Base-by-base conservation (phyloP, 129 eudicot species). In the Artemisia argyi region DNA sequence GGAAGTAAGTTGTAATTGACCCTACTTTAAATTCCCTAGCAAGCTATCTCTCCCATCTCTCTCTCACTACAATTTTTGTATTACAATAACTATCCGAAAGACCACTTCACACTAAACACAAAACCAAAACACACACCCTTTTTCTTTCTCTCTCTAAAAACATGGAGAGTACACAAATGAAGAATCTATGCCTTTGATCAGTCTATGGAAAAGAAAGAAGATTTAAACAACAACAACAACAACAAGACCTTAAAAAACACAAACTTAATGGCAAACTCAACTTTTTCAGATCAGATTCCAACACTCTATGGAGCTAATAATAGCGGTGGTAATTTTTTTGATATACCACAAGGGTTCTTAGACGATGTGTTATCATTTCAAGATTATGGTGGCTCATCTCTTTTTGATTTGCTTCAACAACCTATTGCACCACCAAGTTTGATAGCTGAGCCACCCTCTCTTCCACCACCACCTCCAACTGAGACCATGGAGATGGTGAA, bases 251-350 rank as follows among this genome's bases (percentile, higher is more conserved):
- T 20, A 22, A 7, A 73, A 14, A 30, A 59, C 18, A 20, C 69
- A 51, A 73, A 77, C 74, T 20, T 68, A 8, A 80, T 76, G 79
- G 72, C 79, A 4, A 81, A 74, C 62, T 74, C 82, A 20, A 28
- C 85, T 66, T 82, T 80, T 77, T 78, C 86, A 75, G 88, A 87
- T 70, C 88, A 87, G 69, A 50, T 80, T 81, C 85, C 85, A 81
- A 69, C 80, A 14, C 56, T 12, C 66, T 59, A 54, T 2, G 72
- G 66, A 24, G 35, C 42, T 63, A 71, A 15, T 63, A 71, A 15
- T 74, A 28, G 30, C 50, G 65, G 69, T 68, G 75, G 77, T 39
- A 69, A 47, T 47, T 78, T 83, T 46, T 86, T 80, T 50, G 88
- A 84, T 76, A 55, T 63, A 15, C 65, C 80, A 30, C 79, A 71